Conservation (phyloP, 1,139 yeast genomes). For the Hansenula sp. region DNA sequence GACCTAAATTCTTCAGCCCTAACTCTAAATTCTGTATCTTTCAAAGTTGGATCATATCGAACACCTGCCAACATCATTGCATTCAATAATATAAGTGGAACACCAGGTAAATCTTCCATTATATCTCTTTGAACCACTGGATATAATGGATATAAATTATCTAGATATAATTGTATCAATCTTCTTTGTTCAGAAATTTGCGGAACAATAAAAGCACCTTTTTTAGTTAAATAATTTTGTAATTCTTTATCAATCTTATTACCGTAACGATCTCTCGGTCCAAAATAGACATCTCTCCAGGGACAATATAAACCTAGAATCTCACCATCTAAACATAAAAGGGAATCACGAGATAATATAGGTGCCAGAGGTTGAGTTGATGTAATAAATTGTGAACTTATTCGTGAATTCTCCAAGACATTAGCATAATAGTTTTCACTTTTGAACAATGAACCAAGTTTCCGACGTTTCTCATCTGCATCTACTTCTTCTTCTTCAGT, state of each 20-base stretch:
- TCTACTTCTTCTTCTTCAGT: no score
- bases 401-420: slow-evolving; percentile 4
- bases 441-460: not conserved
- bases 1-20: slow-evolving; percentile 4
- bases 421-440: slow-evolving; percentile 8
- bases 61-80: slow-evolving; percentile 7
- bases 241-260: slow-evolving; percentile 6
- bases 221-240: slow-evolving; percentile 3
- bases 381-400: slow-evolving; percentile 9
- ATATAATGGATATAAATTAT: slow-evolving; percentile 7
- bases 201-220: slow-evolving; percentile 8
- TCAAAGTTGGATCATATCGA: slow-evolving; percentile 1
- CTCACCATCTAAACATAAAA: slow-evolving; percentile 10
- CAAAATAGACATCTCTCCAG: slow-evolving; percentile 6
- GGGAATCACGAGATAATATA: slow-evolving; percentile 8
- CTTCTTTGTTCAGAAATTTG: slow-evolving; percentile 1
- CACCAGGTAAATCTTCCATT: not conserved
- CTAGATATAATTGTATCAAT: slow-evolving; percentile 4
- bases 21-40: slow-evolving; percentile 1
- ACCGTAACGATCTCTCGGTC: not conserved
- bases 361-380: slow-evolving; percentile 12
- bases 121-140: slow-evolving; percentile 6
- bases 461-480: not conserved
- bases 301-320: slow-evolving; percentile 9
- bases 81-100: slow-evolving; percentile 7